Base-by-base conservation (phyloP, 495 filamentous ascomycete genomes). In the Neurospora intermedia region DNA sequence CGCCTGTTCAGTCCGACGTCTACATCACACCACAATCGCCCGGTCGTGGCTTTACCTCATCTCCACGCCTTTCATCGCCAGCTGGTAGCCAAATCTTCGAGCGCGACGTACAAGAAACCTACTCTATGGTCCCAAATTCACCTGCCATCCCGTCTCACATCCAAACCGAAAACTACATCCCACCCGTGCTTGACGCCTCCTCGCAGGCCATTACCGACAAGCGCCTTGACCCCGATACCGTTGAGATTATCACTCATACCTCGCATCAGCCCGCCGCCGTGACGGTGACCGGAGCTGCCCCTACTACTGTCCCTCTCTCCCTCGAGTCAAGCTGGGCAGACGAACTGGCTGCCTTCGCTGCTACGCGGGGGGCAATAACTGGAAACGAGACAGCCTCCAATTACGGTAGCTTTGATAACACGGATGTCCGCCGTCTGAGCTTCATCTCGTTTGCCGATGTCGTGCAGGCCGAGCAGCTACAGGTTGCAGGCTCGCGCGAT, bases 371-470 rank as follows among this genome's bases (percentile, higher is more conserved):
- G 54, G 35, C 54, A 35, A 38, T 38, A 66, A 27, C 83, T 20
- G 79, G 78, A 71, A 83, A 89, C 62, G 88, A 90, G 73, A 83
- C 82, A 15, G 88, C 87, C 2, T 90, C 89, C 35, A 93, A 90
- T 77, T 92, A 93, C 78, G 91, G 89, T 46, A 88, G 87, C 69
- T 83, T 93, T 69, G 93, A 94, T 79, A 87, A 86, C 16, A 86
- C 87, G 43, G 94, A 97, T 81, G 87, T 93, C n/a, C 88, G 93
- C 35, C 88, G 94, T 15, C 83, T 97, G 69, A 93, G 90, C 81
- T 97, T 97, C 83, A 97, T 97, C 79, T 95, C 92, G 18, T 97
- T 97, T 79, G 93, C 94, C 40, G 94, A 97, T 77, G 92, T 97
- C 13, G 93, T 97, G n/a, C 93, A 96, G 79, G 88, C 91, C 35